Base-by-base conservation (phyloP, 179 eudicot species). In the Carnegiea gigantea region DNA sequence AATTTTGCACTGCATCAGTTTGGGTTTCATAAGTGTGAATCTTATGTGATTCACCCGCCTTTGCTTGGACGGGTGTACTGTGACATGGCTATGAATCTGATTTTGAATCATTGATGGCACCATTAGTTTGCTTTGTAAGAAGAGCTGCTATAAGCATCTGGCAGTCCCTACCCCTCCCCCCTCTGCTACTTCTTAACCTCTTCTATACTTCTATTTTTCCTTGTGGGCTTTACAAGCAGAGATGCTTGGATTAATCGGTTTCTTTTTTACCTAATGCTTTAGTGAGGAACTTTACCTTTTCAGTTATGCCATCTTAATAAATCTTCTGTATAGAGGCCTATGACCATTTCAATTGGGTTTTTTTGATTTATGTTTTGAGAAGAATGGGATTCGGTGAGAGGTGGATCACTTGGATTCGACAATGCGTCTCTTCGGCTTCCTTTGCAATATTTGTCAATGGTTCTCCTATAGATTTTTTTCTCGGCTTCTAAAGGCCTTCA, bases 91-190 rank as follows among this genome's bases (percentile, higher is more conserved):
- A 40, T 53, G 59, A 21, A 49, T 38, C 57, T 38, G 40, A 36
- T 23, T 70, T 5, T 77, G 49, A 53, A 73, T 75, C 7, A 46
- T 48, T 78, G 17, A 30, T 73, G n/a, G 36, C 53, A 77, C 23
- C 60, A 20, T 6, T 20, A 72, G n/a, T 74, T 75, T 13, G 59
- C 20, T 30, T 18, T 57, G 64, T 48, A 23, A 51, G 43, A 48
- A 38, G 30, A 62, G 67, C 23, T 48, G 77, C 84, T 77, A 33
- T 62, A 62, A 73, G 71, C 36, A 73, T 77, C 75, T 3, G 28
- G 43, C 67, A 12, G 57, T 17, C 20, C 5, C 57, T 51, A 7
- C 57, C 57, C 17, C 20, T 51, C 14, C 9, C 1, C 17, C 28
- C 67, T 9, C 17, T 78, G 44, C 28, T 77, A 77, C 73, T 53